phyloP scores from a whole-genome alignment of 768 basidiomycete species.

The Postia placenta region DNA sequence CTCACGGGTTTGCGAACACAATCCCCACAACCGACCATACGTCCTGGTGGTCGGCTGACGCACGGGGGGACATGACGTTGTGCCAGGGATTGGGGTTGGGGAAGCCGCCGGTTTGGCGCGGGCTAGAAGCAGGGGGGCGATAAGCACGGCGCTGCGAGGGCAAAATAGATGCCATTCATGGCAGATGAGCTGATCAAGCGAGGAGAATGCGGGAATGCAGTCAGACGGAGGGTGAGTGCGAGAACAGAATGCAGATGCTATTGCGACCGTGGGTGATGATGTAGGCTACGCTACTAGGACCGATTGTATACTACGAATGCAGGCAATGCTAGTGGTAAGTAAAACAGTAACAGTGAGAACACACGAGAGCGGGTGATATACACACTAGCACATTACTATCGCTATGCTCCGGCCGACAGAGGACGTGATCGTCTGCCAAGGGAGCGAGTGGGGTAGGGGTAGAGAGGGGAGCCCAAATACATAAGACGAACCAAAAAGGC shows the following conservation, averaged over 20 bases:
- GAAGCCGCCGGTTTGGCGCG: neutral
- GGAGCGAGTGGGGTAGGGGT: conserved; percentile 1
- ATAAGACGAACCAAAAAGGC: neutral
- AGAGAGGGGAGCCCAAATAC: conserved; percentile 2
- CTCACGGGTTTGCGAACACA: too few species aligned
- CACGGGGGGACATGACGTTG: neutral
- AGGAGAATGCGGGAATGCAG: neutral
- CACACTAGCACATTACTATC: conserved; percentile 5
- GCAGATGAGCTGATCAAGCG: neutral
- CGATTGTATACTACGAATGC: conserved; percentile 1
- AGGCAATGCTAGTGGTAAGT: neutral
- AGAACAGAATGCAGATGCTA: too few species aligned
- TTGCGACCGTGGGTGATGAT: too few species aligned
- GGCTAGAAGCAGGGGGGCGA: neutral
- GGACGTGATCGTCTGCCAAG: neutral
- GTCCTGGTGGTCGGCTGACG: too few species aligned
- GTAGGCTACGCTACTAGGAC: neutral
- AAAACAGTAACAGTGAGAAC: neutral
- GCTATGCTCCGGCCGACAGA: conserved; percentile 4
- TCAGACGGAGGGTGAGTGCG: too few species aligned
- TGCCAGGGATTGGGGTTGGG: too few species aligned
- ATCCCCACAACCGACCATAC: too few species aligned
- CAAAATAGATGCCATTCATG: neutral
- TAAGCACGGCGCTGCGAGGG: too few species aligned
- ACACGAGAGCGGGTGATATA: neutral